phyloP scores from a whole-genome alignment of 805 yeast genomes.

The Scheffersomyces ergatensis region DNA sequence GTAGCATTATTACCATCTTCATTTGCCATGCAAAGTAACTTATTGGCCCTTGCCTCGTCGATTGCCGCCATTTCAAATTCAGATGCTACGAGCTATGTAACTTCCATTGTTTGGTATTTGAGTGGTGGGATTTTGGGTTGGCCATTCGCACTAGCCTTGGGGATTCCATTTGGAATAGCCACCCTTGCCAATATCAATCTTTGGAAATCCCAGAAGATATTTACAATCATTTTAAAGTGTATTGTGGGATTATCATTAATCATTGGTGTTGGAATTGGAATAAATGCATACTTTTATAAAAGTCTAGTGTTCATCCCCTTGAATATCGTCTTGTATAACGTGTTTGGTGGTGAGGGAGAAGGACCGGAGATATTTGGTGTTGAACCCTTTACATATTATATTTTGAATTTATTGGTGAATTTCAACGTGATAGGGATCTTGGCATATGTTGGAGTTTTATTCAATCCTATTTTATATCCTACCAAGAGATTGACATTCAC shows the following conservation, averaged over 20 bases:
- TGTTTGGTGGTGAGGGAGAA: constrained; percentile 58
- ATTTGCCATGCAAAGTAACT: constrained; percentile 54
- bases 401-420: constrained; percentile 66
- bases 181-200: constrained; percentile 7
- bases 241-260: not conserved
- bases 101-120: constrained; percentile 42
- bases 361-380: constrained; percentile 92
- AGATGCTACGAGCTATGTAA: not conserved
- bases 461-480: constrained; percentile 15
- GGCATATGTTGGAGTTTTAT: constrained; percentile 37
- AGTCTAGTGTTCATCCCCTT: constrained; percentile 67
- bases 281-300: constrained; percentile 26
- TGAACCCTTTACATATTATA: constrained; percentile 75
- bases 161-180: constrained; percentile 55
- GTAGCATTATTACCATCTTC: constrained; percentile 84
- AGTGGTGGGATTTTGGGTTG: constrained; percentile 85
- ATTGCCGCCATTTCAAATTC: constrained; percentile 18
- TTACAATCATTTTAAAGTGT: constrained; percentile 1
- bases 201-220: constrained; percentile 1
- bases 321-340: constrained; percentile 83
- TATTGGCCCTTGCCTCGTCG: constrained; percentile 42
- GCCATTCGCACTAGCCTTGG: constrained; percentile 78
- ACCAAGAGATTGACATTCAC: constrained; percentile 10
- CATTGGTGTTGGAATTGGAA: constrained; percentile 11
- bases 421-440: constrained; percentile 57